phyloP scores from a whole-genome alignment of 1,139 yeast species.

The Arxiozyma telluris region DNA sequence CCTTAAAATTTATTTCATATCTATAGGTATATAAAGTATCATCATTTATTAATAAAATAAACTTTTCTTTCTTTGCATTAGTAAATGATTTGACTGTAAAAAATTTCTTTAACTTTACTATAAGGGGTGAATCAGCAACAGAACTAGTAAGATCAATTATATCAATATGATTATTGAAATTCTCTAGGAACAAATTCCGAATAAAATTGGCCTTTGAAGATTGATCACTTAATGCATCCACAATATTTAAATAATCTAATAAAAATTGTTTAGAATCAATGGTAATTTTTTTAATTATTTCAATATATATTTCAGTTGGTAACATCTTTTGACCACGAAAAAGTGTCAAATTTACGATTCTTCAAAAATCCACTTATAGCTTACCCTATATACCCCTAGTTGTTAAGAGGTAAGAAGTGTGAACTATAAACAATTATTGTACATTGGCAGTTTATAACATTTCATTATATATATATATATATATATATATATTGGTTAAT shows the following conservation, averaged over 20 bases:
- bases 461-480: too few species aligned
- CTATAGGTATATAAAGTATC: background rate
- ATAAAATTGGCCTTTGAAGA: background rate
- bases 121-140: background rate
- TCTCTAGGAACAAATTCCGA: slow-evolving; percentile 5
- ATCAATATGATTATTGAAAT: slow-evolving; percentile 3
- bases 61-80: background rate
- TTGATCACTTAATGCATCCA: slow-evolving; percentile 3
- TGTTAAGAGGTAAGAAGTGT: too few species aligned
- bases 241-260: slow-evolving; percentile 9
- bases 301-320: slow-evolving; percentile 12
- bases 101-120: background rate
- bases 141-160: slow-evolving; percentile 2
- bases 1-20: background rate
- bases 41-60: slow-evolving; percentile 1
- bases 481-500: too few species aligned
- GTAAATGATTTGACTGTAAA: background rate
- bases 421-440: too few species aligned
- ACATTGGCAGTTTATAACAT: too few species aligned
- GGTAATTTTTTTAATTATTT: slow-evolving; percentile 9
- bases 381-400: too few species aligned
- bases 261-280: slow-evolving; percentile 6
- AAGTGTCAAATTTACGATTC: background rate
- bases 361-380: too few species aligned
- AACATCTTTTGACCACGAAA: background rate